phyloP scores from a whole-genome alignment of 2,329 filamentous ascomycete genomes.

The Nigrospora osmanthi region DNA sequence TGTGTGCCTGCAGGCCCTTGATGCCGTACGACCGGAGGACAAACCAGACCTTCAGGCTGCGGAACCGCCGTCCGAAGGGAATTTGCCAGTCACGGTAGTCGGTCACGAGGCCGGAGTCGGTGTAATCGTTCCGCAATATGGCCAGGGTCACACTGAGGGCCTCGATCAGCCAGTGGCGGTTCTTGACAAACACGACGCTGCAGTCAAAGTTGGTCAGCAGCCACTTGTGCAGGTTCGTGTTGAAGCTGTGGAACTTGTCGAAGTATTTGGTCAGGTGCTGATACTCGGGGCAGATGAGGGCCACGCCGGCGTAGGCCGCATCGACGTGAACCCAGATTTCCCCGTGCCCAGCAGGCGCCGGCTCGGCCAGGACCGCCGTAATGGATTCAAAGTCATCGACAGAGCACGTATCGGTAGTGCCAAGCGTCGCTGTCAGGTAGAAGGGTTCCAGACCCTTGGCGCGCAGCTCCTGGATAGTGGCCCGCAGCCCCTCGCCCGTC shows the following conservation, averaged over 20 bases:
- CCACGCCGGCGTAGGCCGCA: constrained; percentile 84
- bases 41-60: constrained; percentile 91
- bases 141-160: constrained; percentile 72
- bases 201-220: constrained; percentile 87
- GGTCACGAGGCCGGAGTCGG: constrained; percentile 76
- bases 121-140: constrained; percentile 76
- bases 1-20: constrained; percentile 64
- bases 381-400: constrained; percentile 75
- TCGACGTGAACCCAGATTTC: constrained; percentile 89
- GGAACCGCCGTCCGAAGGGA: constrained; percentile 80
- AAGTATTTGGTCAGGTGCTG: constrained; percentile 59
- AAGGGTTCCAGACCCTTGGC: constrained; percentile 72
- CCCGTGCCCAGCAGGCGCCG: constrained; percentile 20
- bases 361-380: constrained; percentile 35
- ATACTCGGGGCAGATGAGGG: constrained; percentile 75
- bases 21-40: constrained; percentile 79
- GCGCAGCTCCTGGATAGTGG: constrained; percentile 56
- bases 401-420: constrained; percentile 83
- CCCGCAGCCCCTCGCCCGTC: constrained; percentile 54
- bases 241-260: constrained; percentile 73
- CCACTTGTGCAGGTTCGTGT: constrained; percentile 98
- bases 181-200: constrained; percentile 72
- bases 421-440: constrained; percentile 76
- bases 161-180: constrained; percentile 67
- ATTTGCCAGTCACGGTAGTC: constrained; percentile 98